phyloP scores from a whole-genome alignment of 495 filamentous ascomycete genomes.

The Penicillium riverlandense region DNA sequence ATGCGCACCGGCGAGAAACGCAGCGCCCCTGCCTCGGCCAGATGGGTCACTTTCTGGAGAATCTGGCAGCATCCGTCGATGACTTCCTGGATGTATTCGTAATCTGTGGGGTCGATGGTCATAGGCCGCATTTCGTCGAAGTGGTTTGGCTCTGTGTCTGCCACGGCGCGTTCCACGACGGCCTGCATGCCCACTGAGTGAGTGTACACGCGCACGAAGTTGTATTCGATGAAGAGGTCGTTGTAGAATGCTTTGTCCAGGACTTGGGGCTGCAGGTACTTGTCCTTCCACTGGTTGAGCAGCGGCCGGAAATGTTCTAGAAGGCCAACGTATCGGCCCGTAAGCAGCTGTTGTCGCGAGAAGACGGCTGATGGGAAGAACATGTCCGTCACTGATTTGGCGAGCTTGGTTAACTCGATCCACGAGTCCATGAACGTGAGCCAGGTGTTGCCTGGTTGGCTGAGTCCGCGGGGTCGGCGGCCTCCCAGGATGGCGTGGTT shows the following conservation, averaged over 20 bases:
- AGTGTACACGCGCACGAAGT: slow-evolving; percentile 47
- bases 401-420: slow-evolving; percentile 48
- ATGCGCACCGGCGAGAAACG: slow-evolving; percentile 46
- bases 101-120: slow-evolving; percentile 46
- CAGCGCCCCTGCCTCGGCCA: slow-evolving; percentile 33
- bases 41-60: slow-evolving; percentile 37
- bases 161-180: slow-evolving; percentile 38
- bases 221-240: slow-evolving; percentile 45
- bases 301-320: slow-evolving; percentile 46
- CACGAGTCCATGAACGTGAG: slow-evolving; percentile 42
- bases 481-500: slow-evolving; percentile 34
- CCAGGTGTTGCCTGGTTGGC: slow-evolving; percentile 30
- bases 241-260: slow-evolving; percentile 36
- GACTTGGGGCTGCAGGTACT: slow-evolving; percentile 35
- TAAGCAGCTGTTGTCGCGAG: slow-evolving; percentile 44
- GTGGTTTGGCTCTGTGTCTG: slow-evolving; percentile 31
- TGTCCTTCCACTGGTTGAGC: slow-evolving; percentile 43
- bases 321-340: slow-evolving; percentile 45
- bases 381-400: slow-evolving; percentile 47
- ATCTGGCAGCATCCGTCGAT: slow-evolving; percentile 48
- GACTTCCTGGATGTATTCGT: slow-evolving; percentile 50
- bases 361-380: slow-evolving; percentile 45
- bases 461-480: slow-evolving; percentile 20
- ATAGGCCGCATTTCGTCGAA: slow-evolving; percentile 32
- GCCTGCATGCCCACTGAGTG: slow-evolving; percentile 52